Base-by-base conservation (phyloP, 2,329 filamentous ascomycete species). In the Sporothrix brunneoviolacea region DNA sequence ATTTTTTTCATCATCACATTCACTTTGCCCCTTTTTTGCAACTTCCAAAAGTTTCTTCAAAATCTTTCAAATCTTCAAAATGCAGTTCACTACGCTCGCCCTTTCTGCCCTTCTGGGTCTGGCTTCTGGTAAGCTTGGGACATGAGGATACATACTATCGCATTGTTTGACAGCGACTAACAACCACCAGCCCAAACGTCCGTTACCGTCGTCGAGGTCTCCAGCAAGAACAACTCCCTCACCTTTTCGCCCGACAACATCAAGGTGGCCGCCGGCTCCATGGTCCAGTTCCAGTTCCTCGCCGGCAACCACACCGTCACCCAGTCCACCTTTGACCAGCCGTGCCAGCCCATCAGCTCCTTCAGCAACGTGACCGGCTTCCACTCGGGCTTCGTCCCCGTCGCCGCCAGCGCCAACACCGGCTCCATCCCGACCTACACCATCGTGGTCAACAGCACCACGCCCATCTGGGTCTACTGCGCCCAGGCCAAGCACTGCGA, bases 391-490 rank as follows among this genome's bases (percentile, higher is more conserved):
- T 86, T 80, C 71, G 76, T 81, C 70, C 79, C 80, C 55, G 83
- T 81, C 37, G 72, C 73, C 3, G 77, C 80, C 52, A 72, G 70
- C 55, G 62, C 67, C 19, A 60, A 66, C 54, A 70, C 65, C 59
- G 73, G 71, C 58, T 68, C 71, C 64, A 74, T 82, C 54, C 79
- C 85, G 24, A 83, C 83, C 48, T 93, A 83, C 68, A 88, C 83
- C 52, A 71, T 91, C 61, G 75, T 75, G 64, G 70, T 93, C 65
- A 83, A 82, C 61, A 74, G 81, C 65, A 79, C 75, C 39, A 83
- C 76, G 50, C 87, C 88, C 27, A 73, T 91, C 57, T 93, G 88
- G 86, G 70, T 87, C 57, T 91, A 85, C 75, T 91, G 87, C 70
- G 82, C 80, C 27, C 83, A 89, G 66, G 81, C 65, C 40, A 79